phyloP scores from a whole-genome alignment of 2,329 filamentous ascomycete species.

The Stemphylium lycopersici region DNA sequence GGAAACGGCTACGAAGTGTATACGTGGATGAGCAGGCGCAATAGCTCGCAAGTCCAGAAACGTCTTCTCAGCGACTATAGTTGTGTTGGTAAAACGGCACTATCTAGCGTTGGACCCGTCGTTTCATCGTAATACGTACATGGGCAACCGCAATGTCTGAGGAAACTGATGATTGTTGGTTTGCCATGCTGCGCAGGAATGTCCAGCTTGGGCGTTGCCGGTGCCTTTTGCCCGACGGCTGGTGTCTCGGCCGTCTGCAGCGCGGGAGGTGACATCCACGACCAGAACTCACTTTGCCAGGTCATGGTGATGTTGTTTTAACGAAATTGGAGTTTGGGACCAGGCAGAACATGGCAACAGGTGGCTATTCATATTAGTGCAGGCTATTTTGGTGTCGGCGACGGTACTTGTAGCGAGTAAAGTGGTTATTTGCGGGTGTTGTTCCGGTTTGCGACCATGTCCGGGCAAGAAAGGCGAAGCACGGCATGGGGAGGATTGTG shows the following conservation, averaged over 20 bases:
- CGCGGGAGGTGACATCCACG: conserved; percentile 49
- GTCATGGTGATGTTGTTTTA: conserved; percentile 35
- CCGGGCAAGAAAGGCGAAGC: not conserved
- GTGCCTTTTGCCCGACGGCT: conserved; percentile 62
- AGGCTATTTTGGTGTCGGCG: not conserved
- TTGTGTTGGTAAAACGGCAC: conserved; percentile 3
- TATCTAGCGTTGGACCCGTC: not conserved
- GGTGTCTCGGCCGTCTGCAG: conserved; percentile 52
- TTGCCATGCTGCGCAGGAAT: conserved; percentile 59
- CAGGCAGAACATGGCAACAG: not conserved
- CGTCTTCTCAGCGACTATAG: conserved; percentile 70
- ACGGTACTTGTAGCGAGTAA: no score
- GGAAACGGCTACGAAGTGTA: conserved; percentile 45
- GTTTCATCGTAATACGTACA: conserved; percentile 56
- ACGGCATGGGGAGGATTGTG: not conserved
- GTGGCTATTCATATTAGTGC: not conserved
- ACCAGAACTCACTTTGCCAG: conserved; percentile 50
- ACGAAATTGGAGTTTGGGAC: no score
- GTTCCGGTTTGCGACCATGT: not conserved
- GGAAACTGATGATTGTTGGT: conserved; percentile 68
- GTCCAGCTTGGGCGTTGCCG: conserved; percentile 58
- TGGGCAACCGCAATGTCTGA: conserved; percentile 76
- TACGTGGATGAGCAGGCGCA: conserved; percentile 32
- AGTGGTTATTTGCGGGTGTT: not conserved
- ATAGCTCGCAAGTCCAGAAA: conserved; percentile 49